Evolutionary conservation across 2,329 filamentous ascomycete species (phyloP), one percentile per base, ranked within the genome.

Genomic region (Triangularia setosa): DNA sequence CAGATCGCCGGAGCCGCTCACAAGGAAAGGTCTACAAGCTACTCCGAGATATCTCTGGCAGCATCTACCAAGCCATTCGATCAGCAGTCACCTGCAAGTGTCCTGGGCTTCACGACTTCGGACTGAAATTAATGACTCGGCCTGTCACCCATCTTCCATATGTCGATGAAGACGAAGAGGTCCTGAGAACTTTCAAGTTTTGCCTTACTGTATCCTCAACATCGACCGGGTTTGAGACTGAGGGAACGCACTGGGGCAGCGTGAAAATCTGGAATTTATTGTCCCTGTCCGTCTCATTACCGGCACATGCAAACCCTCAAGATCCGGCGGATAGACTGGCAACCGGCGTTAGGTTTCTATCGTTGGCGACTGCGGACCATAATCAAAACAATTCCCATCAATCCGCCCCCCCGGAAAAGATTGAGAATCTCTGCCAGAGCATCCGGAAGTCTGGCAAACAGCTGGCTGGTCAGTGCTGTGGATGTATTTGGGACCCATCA

Each of bases 11-110:
- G 18, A 18, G 60, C 3, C 58, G 62, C 14, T 72, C 69, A 0
- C 67, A 71, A 54, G 69, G 64, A 3, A 70, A 64, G 4, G 61
- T 73, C 0, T 63, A 69, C 23, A 66, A 30, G 9, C 18, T 73
- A 1, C 27, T 72, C 7, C 68, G 67, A 1, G 65, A 66, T 1
- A 23, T 73, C 0, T 69, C 71, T 0, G 60, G 56, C 53, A 71
- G 69, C 48, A 63, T 74, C 0, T 73, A 71, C 24, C 67, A 68
- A 1, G 72, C 72, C 23, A 53, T 74, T 4, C 65, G 57, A 25
- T 61, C 62, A 4, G 24, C 58, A n/a, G 7, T 44, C 2, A 69
- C 69, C 25, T 59, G 71, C 4, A 59, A 54, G 16, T 73, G 72
- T 54, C 35, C 33, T 4, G 67, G 67, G 21, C 56, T 61, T 4